These are phyloP conservation scores for Apiotrichum mycotoxinovorans DNA, from an alignment of 1,284 basidiomycete genomes.

Conservation along the genomic window DNA sequence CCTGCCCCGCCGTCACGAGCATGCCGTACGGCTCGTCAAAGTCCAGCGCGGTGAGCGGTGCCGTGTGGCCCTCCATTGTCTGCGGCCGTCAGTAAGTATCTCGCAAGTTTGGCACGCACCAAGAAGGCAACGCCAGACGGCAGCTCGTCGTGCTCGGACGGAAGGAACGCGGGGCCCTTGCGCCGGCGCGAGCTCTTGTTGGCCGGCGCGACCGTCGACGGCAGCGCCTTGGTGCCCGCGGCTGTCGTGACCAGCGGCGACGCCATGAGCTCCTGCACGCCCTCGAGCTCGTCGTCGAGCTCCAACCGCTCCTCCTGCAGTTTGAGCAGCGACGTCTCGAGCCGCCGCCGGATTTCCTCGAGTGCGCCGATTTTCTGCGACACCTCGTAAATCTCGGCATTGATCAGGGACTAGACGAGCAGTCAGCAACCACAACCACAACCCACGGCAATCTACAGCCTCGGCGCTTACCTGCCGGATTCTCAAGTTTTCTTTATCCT, in stretches of 20 bases:
- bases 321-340: conserved; percentile 78
- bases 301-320: conserved; percentile 94
- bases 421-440: neutral
- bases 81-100: conserved; percentile 41
- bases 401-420: conserved; percentile 67
- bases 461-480: conserved; percentile 67
- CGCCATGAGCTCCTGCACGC: conserved; percentile 75
- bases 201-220: conserved; percentile 19
- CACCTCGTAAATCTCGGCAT: conserved; percentile 80
- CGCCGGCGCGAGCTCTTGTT: conserved; percentile 33
- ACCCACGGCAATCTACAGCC: too few relatives aligned
- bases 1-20: conserved; percentile 75
- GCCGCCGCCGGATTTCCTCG: conserved; percentile 71
- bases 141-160: conserved; percentile 94
- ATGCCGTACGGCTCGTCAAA: conserved; percentile 96
- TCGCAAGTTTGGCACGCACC: too few relatives aligned
- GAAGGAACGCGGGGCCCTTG: conserved; percentile 85
- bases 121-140: conserved; percentile 95
- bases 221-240: conserved; percentile 40
- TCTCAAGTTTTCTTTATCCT: conserved; percentile 84
- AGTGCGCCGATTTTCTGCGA: conserved; percentile 81
- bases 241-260: conserved; percentile 51
- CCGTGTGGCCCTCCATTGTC: conserved; percentile 76
- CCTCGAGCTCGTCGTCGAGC: conserved; percentile 87
- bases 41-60: conserved; percentile 83